phyloP scores from a whole-genome alignment of 2,329 filamentous ascomycete species.

The Aureobasidium vineae region DNA sequence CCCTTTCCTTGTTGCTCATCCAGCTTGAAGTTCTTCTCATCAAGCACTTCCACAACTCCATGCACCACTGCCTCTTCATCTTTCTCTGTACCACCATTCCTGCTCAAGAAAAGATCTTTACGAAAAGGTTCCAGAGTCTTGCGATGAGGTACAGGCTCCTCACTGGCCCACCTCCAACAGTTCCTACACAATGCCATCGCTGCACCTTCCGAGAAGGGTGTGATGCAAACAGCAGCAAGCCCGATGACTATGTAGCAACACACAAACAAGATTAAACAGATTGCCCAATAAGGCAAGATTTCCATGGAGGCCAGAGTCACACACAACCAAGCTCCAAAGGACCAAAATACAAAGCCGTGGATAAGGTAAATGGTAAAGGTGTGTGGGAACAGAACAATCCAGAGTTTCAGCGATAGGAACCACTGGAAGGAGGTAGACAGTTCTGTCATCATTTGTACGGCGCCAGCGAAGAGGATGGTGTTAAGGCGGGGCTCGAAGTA shows the following conservation, averaged over 20 bases:
- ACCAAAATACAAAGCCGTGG: constrained; percentile 51
- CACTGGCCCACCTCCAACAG: constrained; percentile 33
- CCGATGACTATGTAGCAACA: constrained; percentile 38
- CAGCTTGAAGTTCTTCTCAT: constrained; percentile 4
- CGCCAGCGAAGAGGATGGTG: constrained; percentile 43
- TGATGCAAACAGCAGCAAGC: neutral
- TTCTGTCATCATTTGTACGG: constrained; percentile 41
- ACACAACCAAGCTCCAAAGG: constrained; percentile 41
- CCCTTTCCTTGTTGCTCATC: neutral
- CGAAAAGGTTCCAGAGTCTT: constrained; percentile 32
- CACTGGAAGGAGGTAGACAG: constrained; percentile 43
- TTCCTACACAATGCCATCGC: constrained; percentile 22
- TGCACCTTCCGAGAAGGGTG: constrained; percentile 12
- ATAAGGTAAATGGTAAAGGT: constrained; percentile 52
- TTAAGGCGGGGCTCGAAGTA: constrained; percentile 49
- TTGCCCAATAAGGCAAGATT: constrained; percentile 38
- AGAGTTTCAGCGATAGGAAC: constrained; percentile 42
- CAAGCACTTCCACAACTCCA: neutral
- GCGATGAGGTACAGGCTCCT: constrained; percentile 32
- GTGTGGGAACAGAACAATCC: constrained; percentile 49
- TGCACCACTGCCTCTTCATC: constrained; percentile 19
- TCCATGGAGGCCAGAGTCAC: constrained; percentile 37
- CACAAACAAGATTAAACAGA: constrained; percentile 39
- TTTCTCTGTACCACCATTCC: constrained; percentile 3
- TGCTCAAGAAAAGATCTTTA: constrained; percentile 31